Evolutionary conservation across 805 yeast species (phyloP).

Genomic region (Saturnispora sekii): DNA sequence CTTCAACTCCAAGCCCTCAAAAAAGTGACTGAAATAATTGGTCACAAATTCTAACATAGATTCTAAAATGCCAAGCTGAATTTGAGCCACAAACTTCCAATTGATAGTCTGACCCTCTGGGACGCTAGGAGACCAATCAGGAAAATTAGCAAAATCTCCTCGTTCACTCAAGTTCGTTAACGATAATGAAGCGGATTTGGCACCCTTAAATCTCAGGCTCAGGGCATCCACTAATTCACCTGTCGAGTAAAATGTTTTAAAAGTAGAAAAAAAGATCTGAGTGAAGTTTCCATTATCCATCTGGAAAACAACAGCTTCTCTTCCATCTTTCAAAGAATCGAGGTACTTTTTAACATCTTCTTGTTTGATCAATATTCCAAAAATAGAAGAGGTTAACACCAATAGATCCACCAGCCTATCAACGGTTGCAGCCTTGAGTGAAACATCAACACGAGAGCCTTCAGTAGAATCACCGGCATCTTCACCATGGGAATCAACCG

Average conservation of each 20-base stretch:
- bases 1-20: slow-evolving; percentile 55
- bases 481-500: background rate
- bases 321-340: slow-evolving; percentile 10
- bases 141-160: slow-evolving; percentile 21
- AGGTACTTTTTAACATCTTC: slow-evolving; percentile 35
- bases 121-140: slow-evolving; percentile 45
- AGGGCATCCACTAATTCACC: slow-evolving; percentile 41
- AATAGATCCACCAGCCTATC: slow-evolving; percentile 73
- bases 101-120: slow-evolving; percentile 39
- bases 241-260: slow-evolving; percentile 57
- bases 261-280: slow-evolving; percentile 60
- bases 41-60: slow-evolving; percentile 61
- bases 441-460: slow-evolving; percentile 16
- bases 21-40: slow-evolving; percentile 67
- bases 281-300: slow-evolving; percentile 61
- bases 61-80: slow-evolving; percentile 75
- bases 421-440: slow-evolving; percentile 54
- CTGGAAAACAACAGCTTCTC: slow-evolving; percentile 28
- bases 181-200: slow-evolving; percentile 50
- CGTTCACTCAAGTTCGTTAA: slow-evolving; percentile 23
- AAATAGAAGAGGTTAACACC: slow-evolving; percentile 60
- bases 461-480: background rate
- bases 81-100: slow-evolving; percentile 60
- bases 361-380: slow-evolving; percentile 32
- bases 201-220: slow-evolving; percentile 47